Evolutionary conservation across 2,329 filamentous ascomycete species (phyloP).

Genomic region (Fusarium solani-melongenae): DNA sequence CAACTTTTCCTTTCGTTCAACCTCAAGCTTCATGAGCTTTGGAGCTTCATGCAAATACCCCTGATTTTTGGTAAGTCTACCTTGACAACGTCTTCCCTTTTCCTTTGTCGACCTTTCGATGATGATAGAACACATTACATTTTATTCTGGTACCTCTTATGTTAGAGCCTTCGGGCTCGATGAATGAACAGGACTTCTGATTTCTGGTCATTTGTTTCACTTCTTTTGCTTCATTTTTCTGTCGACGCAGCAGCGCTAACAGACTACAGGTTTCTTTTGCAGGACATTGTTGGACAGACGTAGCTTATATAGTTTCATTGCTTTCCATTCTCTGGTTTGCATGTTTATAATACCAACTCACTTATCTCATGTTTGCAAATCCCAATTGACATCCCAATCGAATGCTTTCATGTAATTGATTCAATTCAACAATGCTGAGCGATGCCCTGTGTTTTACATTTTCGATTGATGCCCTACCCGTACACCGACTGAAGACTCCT

Average conservation of each 20-base stretch:
- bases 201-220: constrained; percentile 29
- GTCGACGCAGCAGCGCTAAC: constrained; percentile 33
- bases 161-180: constrained; percentile 76
- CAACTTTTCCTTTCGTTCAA: constrained; percentile 17
- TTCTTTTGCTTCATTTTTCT: constrained; percentile 11
- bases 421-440: constrained; percentile 26
- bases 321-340: not conserved
- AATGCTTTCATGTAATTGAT: constrained; percentile 3
- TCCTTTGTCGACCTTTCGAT: constrained; percentile 54
- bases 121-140: constrained; percentile 77
- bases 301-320: not conserved
- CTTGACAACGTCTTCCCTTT: not conserved
- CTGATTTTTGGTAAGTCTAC: constrained; percentile 48
- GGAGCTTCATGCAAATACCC: not conserved
- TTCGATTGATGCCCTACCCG: constrained; percentile 37
- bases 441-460: constrained; percentile 45
- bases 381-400: not conserved
- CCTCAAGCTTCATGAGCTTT: not conserved
- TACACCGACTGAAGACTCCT: constrained; percentile 40
- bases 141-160: constrained; percentile 98
- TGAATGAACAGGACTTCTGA: constrained; percentile 94
- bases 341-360: not conserved
- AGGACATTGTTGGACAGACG: not conserved
- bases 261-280: constrained; percentile 5
- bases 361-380: not conserved